These are phyloP conservation scores for Globomyces pollinis-pini DNA, from an alignment of 192 early-diverging fungal genomes.

Conservation along the genomic window DNA sequence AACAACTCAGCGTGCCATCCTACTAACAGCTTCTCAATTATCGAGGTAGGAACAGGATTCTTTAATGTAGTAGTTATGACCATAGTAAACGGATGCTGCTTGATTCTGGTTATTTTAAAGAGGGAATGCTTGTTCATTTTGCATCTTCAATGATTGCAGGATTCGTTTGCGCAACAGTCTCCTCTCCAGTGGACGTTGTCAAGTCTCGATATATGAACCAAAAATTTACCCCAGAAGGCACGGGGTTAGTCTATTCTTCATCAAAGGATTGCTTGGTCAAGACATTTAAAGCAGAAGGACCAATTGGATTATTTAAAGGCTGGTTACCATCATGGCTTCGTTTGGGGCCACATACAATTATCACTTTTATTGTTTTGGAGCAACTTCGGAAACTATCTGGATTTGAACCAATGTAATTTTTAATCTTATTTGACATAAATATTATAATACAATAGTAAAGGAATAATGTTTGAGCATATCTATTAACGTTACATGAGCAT, in stretches of 20 bases:
- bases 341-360: conserved; percentile 77
- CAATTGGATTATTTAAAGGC: conserved; percentile 66
- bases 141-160: conserved; percentile 61
- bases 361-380: conserved; percentile 77
- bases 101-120: conserved; percentile 45
- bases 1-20: conserved; percentile 15
- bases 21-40: conserved; percentile 25
- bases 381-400: conserved; percentile 25
- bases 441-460: too few relatives aligned
- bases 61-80: too few relatives aligned
- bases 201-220: conserved; percentile 82
- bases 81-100: conserved; percentile 63
- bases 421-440: too few relatives aligned
- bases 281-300: conserved; percentile 62
- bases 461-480: too few relatives aligned
- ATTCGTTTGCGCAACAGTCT: conserved; percentile 14
- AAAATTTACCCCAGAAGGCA: conserved; percentile 27
- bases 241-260: conserved; percentile 12
- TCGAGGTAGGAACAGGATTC: conserved; percentile 46
- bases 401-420: neutral
- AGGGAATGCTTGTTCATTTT: conserved; percentile 62
- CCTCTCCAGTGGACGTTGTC: conserved; percentile 46
- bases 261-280: conserved; percentile 16
- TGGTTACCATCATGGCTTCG: conserved; percentile 76
- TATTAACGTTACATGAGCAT: too few relatives aligned